Evolutionary conservation across 345 rosid species (phyloP).

Genomic region (Sisymbrium irio): DNA sequence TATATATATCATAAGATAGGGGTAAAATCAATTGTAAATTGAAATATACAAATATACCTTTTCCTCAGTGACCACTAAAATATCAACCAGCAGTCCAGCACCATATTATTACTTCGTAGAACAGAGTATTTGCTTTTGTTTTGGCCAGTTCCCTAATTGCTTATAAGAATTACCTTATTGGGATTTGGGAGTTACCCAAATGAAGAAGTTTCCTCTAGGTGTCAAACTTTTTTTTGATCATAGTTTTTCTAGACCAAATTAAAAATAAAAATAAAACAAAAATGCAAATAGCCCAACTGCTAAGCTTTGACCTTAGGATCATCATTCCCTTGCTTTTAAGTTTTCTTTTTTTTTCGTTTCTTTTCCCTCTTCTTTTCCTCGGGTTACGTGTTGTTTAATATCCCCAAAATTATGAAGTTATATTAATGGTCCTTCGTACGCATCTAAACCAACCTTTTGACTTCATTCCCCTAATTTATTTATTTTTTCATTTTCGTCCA

Average conservation of each 20-base stretch:
- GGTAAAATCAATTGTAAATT: too few relatives aligned
- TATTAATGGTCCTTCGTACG: constrained; percentile 22
- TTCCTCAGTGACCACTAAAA: not conserved
- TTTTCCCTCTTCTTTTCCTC: not conserved
- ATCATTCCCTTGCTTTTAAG: constrained; percentile 13
- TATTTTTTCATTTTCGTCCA: constrained; percentile 1
- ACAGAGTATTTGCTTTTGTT: constrained; percentile 19
- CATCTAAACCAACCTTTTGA: constrained; percentile 30
- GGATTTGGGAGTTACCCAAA: constrained; percentile 38
- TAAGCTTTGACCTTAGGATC: constrained; percentile 39
- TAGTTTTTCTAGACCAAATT: constrained; percentile 6
- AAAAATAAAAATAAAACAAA: not conserved
- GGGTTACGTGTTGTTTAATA: constrained; percentile 21
- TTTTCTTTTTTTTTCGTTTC: not conserved
- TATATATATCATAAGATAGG: too few relatives aligned
- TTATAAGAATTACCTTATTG: constrained; percentile 29
- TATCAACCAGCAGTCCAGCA: not conserved
- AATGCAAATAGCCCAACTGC: constrained; percentile 32
- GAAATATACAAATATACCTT: too few relatives aligned
- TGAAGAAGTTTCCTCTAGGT: constrained; percentile 33
- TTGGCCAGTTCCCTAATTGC: constrained; percentile 1
- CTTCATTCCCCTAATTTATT: constrained; percentile 17
- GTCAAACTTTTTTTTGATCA: not conserved
- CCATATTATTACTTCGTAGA: not conserved
- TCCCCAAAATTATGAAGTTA: constrained; percentile 15